Evolutionary conservation across 2,329 filamentous ascomycete species (phyloP).

Genomic region (Talaromyces verruculosus): DNA sequence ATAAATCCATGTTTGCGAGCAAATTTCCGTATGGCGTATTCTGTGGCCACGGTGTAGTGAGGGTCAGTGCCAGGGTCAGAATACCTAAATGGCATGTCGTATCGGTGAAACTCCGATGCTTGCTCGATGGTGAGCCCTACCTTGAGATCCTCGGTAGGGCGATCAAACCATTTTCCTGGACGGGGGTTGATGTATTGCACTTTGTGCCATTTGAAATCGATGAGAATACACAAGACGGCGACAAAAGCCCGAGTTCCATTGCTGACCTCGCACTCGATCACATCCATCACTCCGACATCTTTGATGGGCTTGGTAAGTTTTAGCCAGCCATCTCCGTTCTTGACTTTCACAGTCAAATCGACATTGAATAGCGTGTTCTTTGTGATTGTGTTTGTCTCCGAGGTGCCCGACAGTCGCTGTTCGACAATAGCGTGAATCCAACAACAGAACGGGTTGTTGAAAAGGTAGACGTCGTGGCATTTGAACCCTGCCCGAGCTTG

Average conservation of each 20-base stretch:
- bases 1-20: not conserved
- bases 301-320: not conserved
- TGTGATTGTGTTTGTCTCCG: not conserved
- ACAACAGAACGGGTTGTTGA: not conserved
- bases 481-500: not conserved
- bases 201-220: not conserved
- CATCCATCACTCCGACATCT: not conserved
- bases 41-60: not conserved
- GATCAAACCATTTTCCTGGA: not conserved
- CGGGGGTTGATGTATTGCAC: not conserved
- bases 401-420: not conserved
- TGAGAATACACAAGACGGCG: not conserved
- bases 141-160: not conserved
- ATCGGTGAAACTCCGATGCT: not conserved
- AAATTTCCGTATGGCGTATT: not conserved
- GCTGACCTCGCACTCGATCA: not conserved
- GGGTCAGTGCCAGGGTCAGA: not conserved
- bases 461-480: not conserved
- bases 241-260: not conserved
- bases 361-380: not conserved
- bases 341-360: not conserved
- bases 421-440: not conserved
- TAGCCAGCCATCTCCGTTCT: not conserved
- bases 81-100: not conserved
- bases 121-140: not conserved